Conservation (phyloP, 2,329 filamentous ascomycete genomes). For the Colletotrichum higginsianum region DNA sequence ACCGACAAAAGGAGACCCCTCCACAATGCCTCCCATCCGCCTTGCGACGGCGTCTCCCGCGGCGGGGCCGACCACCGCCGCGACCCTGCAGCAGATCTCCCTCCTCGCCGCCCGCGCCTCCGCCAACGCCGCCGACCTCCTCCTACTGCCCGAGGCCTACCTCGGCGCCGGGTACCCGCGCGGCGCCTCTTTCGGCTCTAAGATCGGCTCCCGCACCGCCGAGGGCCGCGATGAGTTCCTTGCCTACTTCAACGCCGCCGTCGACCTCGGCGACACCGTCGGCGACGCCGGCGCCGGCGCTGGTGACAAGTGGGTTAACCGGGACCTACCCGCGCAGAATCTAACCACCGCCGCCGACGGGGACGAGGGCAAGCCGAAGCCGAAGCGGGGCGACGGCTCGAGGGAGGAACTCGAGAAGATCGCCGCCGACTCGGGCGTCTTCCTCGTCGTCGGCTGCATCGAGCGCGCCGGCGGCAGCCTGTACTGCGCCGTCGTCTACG, state of each 20-base stretch:
- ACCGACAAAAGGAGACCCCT: background rate
- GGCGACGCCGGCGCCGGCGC: conserved; percentile 73
- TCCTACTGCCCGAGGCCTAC: conserved; percentile 94
- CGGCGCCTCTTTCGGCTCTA: conserved; percentile 82
- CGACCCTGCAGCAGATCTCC: conserved; percentile 78
- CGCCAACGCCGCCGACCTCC: conserved; percentile 69
- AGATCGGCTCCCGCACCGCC: conserved; percentile 77
- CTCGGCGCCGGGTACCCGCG: conserved; percentile 88
- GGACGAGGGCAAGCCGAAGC: conserved; percentile 54
- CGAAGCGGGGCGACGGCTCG: conserved; percentile 70
- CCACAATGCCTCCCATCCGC: conserved; percentile 55
- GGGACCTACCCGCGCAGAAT: conserved; percentile 63
- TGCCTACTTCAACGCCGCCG: conserved; percentile 81
- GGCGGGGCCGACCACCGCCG: conserved; percentile 63
- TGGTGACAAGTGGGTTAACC: conserved; percentile 79
- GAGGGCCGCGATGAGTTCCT: conserved; percentile 86
- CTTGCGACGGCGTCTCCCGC: conserved; percentile 71
- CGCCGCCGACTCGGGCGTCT: conserved; percentile 83
- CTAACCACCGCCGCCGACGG: conserved; percentile 11
- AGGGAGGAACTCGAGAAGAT: conserved; percentile 84
- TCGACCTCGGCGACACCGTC: conserved; percentile 87
- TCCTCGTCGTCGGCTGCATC: conserved; percentile 84
- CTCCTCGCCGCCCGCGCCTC: conserved; percentile 76
- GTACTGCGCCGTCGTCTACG: conserved; percentile 87
- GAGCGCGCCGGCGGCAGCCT: conserved; percentile 86